Evolutionary conservation across 208 protist species (phyloP).

Genomic region (Angomonas ambiguus): DNA sequence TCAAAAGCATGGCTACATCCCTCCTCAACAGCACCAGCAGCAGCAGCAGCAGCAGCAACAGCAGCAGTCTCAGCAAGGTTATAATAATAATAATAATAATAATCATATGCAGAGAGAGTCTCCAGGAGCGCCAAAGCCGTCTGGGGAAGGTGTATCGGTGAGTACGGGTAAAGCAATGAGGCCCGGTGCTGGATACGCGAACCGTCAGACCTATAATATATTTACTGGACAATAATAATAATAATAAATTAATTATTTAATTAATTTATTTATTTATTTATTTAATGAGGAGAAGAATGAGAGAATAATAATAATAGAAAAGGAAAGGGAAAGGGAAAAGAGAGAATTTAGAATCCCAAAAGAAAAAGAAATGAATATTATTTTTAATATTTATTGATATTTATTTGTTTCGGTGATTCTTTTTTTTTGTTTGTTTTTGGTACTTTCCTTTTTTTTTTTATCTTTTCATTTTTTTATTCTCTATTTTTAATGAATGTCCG

Average conservation of each 20-base stretch:
- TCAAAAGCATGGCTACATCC: background rate
- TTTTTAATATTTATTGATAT: background rate
- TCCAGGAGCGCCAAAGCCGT: slow-evolving; percentile 7
- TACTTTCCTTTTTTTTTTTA: background rate
- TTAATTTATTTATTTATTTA: background rate
- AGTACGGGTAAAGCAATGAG: slow-evolving; percentile 55
- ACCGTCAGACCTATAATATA: slow-evolving; percentile 84
- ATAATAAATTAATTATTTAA: background rate
- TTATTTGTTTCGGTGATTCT: background rate
- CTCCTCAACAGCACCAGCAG: slow-evolving; percentile 16
- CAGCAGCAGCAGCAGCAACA: slow-evolving; percentile 18
- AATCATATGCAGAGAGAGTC: slow-evolving; percentile 8
- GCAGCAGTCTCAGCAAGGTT: background rate
- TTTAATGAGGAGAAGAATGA: slow-evolving; percentile 3
- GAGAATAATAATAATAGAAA: slow-evolving; percentile 7
- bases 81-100: background rate
- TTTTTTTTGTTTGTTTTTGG: background rate
- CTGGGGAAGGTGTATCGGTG: slow-evolving; percentile 14
- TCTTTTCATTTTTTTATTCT: background rate
- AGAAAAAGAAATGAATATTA: background rate
- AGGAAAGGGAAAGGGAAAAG: slow-evolving; percentile 8
- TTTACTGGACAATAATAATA: slow-evolving; percentile 63
- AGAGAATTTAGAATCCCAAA: background rate
- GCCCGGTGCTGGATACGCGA: slow-evolving; percentile 68
- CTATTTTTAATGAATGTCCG: background rate